These are phyloP conservation scores for Fraxinus excelsior DNA, from an alignment of 257 asterid species.

Conservation along the genomic window DNA sequence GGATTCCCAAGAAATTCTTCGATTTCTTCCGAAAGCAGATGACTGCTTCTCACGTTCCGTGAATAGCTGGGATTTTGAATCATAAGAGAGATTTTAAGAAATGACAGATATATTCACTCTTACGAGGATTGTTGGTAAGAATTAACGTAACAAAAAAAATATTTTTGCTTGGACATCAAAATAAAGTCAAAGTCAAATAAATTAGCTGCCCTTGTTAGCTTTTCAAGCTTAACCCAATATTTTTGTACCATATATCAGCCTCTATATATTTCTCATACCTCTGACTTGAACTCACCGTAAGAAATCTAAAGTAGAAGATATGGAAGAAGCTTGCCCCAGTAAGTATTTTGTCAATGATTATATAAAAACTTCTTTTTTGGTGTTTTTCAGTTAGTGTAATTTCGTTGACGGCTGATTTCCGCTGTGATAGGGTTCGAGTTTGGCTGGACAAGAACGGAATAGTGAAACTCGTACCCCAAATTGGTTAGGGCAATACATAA, in stretches of 20 bases:
- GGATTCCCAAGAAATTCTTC: too few relatives aligned
- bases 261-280: not conserved
- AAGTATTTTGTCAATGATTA: constrained; percentile 3
- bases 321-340: constrained; percentile 33
- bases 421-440: constrained; percentile 37
- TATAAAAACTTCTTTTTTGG: too few relatives aligned
- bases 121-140: too few relatives aligned
- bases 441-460: constrained; percentile 33
- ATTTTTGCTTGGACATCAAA: too few relatives aligned
- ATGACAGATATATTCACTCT: too few relatives aligned
- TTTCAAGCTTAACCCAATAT: not conserved
- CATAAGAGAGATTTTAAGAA: too few relatives aligned
- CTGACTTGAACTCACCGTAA: not conserved
- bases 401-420: constrained; percentile 25
- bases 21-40: too few relatives aligned
- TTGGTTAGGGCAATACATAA: constrained; percentile 17
- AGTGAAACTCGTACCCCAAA: constrained; percentile 31
- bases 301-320: not conserved
- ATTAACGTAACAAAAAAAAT: too few relatives aligned
- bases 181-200: not conserved
- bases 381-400: not conserved
- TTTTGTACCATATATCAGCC: not conserved
- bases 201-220: not conserved
- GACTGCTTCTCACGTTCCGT: too few relatives aligned
- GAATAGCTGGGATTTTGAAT: too few relatives aligned